These are phyloP conservation scores for Pseudogymnoascus sp. DNA, from an alignment of 2,329 filamentous ascomycete species.

Conservation along the genomic window DNA sequence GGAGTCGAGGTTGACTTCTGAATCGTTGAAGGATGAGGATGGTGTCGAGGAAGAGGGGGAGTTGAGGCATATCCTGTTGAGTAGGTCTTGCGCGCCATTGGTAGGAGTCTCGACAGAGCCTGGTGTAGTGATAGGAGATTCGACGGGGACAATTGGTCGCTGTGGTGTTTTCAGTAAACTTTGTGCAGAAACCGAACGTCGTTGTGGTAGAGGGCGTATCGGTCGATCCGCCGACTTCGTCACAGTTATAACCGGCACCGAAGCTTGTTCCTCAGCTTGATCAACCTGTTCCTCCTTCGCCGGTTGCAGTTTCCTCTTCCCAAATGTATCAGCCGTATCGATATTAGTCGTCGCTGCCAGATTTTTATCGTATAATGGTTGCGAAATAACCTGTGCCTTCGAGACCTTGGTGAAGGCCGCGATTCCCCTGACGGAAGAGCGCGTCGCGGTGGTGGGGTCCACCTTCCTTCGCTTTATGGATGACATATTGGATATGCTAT, in stretches of 20 bases:
- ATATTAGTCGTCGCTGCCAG: conserved; percentile 18
- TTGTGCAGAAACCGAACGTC: conserved; percentile 9
- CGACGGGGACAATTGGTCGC: conserved; percentile 15
- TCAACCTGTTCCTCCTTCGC: conserved; percentile 17
- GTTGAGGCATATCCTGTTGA: conserved; percentile 24
- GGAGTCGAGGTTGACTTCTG: conserved; percentile 8
- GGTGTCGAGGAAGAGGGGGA: conserved; percentile 17
- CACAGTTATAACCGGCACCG: conserved; percentile 8
- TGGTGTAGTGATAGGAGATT: conserved; percentile 11
- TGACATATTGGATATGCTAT: conserved; percentile 21
- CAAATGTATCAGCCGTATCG: conserved; percentile 23
- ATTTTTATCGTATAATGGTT: conserved; percentile 28
- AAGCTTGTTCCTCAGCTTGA: conserved; percentile 9
- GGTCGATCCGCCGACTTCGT: conserved; percentile 8
- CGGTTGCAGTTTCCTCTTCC: conserved; percentile 24
- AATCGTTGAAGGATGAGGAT: conserved; percentile 13
- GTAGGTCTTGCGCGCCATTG: conserved; percentile 23
- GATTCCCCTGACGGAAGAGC: conserved; percentile 29
- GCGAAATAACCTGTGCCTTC: conserved; percentile 30
- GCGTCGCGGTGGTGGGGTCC: conserved; percentile 11
- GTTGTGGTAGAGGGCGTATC: conserved; percentile 14
- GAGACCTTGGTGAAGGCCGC: conserved; percentile 36
- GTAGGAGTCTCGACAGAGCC: conserved; percentile 22
- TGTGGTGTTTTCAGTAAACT: conserved; percentile 21
- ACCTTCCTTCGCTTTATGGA: conserved; percentile 25